phyloP scores from a whole-genome alignment of 2,329 filamentous ascomycete genomes.

The Canariomyces notabilis region DNA sequence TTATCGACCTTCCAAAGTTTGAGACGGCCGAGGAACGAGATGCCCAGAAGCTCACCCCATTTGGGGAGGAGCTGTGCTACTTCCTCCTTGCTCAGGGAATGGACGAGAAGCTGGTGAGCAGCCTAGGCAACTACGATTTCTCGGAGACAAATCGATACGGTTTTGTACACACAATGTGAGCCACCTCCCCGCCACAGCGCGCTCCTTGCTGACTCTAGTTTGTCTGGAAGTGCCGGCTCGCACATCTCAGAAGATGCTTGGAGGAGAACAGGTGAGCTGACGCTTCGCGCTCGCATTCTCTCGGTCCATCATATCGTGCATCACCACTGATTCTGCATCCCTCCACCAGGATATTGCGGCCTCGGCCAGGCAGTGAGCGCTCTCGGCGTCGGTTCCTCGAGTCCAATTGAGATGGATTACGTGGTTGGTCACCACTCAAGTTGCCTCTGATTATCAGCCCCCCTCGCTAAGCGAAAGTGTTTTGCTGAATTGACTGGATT shows the following conservation, averaged over 20 bases:
- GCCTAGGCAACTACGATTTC: conserved; percentile 78
- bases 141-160: conserved; percentile 63
- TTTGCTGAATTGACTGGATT: conserved; percentile 13
- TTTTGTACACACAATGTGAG: conserved; percentile 83
- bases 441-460: neutral
- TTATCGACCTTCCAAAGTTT: conserved; percentile 81
- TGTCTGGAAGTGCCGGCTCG: conserved; percentile 46
- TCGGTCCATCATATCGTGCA: neutral
- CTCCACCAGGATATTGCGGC: conserved; percentile 61
- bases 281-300: neutral
- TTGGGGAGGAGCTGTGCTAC: conserved; percentile 64
- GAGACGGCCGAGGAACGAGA: conserved; percentile 29
- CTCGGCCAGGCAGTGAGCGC: conserved; percentile 61
- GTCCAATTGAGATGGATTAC: conserved; percentile 64
- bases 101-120: conserved; percentile 58
- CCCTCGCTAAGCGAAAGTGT: neutral
- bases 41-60: conserved; percentile 41
- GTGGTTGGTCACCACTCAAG: conserved; percentile 46
- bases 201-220: neutral
- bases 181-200: neutral
- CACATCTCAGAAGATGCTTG: conserved; percentile 43
- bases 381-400: conserved; percentile 55
- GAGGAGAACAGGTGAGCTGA: conserved; percentile 36
- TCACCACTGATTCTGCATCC: neutral
- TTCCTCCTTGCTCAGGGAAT: conserved; percentile 67